Evolutionary conservation across 257 asterid species (phyloP).

Genomic region (Sherardia arvensis): DNA sequence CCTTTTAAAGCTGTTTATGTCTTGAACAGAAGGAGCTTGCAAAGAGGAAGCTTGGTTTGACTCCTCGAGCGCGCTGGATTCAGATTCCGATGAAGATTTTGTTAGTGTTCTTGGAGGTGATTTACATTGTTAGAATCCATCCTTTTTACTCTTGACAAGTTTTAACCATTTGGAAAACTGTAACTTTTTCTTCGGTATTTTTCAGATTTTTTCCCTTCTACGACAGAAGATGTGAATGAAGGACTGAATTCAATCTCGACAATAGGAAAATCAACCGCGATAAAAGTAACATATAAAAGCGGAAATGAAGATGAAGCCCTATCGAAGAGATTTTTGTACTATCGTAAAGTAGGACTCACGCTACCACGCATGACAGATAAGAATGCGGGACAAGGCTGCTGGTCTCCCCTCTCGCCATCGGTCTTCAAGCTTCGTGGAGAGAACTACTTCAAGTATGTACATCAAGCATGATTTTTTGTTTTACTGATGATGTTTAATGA

Average conservation of each 20-base stretch:
- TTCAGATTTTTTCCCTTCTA: slow-evolving; percentile 37
- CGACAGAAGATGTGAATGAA: slow-evolving; percentile 14
- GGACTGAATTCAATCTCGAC: slow-evolving; percentile 14
- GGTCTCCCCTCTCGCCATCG: slow-evolving; percentile 61
- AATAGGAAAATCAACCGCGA: slow-evolving; percentile 20
- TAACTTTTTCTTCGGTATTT: neutral
- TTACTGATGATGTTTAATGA: slow-evolving; percentile 1
- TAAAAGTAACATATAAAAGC: slow-evolving; percentile 20
- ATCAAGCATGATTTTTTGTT: neutral
- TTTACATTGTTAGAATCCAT: neutral
- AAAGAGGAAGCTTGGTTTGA: slow-evolving; percentile 85
- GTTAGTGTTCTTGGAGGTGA: slow-evolving; percentile 56
- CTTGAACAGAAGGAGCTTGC: slow-evolving; percentile 28
- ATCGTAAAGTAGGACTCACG: slow-evolving; percentile 46
- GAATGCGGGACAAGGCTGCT: slow-evolving; percentile 41
- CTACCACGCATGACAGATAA: slow-evolving; percentile 38
- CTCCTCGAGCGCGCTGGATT: slow-evolving; percentile 50
- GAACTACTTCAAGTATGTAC: slow-evolving; percentile 52
- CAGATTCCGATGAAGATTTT: slow-evolving; percentile 85
- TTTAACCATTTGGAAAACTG: neutral
- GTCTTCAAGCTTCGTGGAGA: slow-evolving; percentile 70
- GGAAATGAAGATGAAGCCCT: slow-evolving; percentile 16
- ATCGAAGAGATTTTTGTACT: slow-evolving; percentile 33
- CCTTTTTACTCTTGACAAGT: neutral
- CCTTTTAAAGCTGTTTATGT: neutral